Evolutionary conservation across 352 stramenopile species (phyloP).

Genomic region (Pythium periplocum): DNA sequence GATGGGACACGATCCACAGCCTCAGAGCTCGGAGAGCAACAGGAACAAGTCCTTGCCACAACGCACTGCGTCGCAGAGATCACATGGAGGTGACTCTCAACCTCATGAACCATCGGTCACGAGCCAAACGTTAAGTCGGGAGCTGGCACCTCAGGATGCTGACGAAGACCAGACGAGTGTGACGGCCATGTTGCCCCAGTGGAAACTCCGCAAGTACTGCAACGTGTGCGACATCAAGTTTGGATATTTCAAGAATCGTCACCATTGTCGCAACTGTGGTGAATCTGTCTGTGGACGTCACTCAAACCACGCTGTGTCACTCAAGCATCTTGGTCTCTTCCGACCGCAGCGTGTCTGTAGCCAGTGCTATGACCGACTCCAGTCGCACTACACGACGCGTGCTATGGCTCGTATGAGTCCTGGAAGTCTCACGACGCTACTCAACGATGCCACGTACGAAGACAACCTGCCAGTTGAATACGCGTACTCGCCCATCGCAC

Average conservation of each 20-base stretch:
- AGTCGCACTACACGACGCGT: conserved; percentile 40
- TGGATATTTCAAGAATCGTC: conserved; percentile 64
- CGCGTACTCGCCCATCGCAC: conserved; percentile 1
- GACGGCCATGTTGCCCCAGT: conserved; percentile 18
- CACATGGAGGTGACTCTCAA: too few relatives aligned
- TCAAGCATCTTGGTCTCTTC: conserved; percentile 57
- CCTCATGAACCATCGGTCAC: too few relatives aligned
- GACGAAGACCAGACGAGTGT: too few relatives aligned
- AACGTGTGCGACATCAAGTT: conserved; percentile 69
- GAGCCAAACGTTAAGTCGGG: too few relatives aligned
- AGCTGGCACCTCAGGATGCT: too few relatives aligned
- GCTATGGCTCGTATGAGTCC: conserved; percentile 19
- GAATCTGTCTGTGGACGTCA: conserved; percentile 73
- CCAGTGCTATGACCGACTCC: conserved; percentile 49
- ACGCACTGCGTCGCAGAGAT: too few relatives aligned
- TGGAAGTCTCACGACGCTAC: neutral
- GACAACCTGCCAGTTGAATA: conserved; percentile 7
- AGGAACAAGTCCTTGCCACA: conserved; percentile 1
- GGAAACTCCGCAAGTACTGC: conserved; percentile 59
- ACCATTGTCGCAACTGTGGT: conserved; percentile 82
- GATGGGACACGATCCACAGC: conserved; percentile 9
- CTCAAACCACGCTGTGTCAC: conserved; percentile 45
- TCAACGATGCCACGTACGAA: conserved; percentile 4
- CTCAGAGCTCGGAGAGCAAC: neutral
- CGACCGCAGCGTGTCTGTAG: conserved; percentile 63